Conservation (phyloP, 179 eudicot species). For the Spergularia azorica region DNA sequence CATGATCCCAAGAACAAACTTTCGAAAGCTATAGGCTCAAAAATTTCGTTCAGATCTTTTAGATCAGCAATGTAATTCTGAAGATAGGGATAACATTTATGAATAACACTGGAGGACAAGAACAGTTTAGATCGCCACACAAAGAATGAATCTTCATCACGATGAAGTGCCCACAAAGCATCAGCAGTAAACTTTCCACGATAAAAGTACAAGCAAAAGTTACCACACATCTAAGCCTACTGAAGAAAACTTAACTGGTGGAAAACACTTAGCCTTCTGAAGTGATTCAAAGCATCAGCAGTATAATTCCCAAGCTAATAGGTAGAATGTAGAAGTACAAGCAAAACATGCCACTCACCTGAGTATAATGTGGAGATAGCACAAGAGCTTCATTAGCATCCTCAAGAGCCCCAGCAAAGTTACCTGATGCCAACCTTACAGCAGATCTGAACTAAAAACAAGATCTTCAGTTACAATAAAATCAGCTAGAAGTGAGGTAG, state of each 20-base stretch:
- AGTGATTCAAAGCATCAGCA: background rate
- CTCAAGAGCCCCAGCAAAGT: conserved; percentile 66
- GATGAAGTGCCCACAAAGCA: too few relatives aligned
- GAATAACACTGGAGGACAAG: too few relatives aligned
- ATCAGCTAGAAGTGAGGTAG: background rate
- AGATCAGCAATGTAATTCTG: background rate
- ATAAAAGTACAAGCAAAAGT: too few relatives aligned
- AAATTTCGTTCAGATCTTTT: background rate
- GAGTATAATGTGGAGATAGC: conserved; percentile 58
- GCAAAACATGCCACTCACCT: conserved; percentile 43
- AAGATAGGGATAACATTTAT: background rate
- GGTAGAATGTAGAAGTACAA: conserved; percentile 2
- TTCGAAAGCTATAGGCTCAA: too few relatives aligned
- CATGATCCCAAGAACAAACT: too few relatives aligned
- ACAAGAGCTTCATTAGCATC: conserved; percentile 66
- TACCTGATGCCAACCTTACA: conserved; percentile 56
- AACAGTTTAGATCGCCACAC: too few relatives aligned
- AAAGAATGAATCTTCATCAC: too few relatives aligned
- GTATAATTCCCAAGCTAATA: background rate
- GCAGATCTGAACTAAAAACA: conserved; percentile 51
- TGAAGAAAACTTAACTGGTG: background rate
- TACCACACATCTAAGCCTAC: background rate
- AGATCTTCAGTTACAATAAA: conserved; percentile 14
- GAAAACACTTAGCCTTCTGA: background rate
- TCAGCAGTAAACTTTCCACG: too few relatives aligned